phyloP scores from a whole-genome alignment of 495 filamentous ascomycete species.

The Aspergillus panamensis region DNA sequence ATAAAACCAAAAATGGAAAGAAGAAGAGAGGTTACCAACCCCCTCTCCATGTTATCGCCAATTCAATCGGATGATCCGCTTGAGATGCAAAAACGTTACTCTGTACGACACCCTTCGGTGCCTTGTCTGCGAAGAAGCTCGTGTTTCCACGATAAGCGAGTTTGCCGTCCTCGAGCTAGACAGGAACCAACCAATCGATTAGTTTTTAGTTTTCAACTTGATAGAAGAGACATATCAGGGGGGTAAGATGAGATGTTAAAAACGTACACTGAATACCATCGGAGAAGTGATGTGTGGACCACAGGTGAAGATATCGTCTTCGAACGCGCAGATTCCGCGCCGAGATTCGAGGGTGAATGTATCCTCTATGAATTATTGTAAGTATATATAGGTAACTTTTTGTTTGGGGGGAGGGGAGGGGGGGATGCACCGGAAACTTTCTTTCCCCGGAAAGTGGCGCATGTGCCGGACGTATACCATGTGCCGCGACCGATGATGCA shows the following conservation, averaged over 20 bases:
- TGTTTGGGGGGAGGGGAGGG: background rate
- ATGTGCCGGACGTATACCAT: constrained; percentile 68
- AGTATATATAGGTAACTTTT: no score
- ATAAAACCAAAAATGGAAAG: background rate
- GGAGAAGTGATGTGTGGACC: constrained; percentile 40
- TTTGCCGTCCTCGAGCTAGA: constrained; percentile 38
- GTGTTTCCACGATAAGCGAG: constrained; percentile 48
- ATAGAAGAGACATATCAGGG: constrained; percentile 2
- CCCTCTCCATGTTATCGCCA: constrained; percentile 36
- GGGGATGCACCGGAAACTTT: constrained; percentile 39
- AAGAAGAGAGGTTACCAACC: background rate
- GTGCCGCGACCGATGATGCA: constrained; percentile 67
- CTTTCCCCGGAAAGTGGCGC: constrained; percentile 62
- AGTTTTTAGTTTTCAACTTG: background rate
- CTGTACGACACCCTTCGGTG: constrained; percentile 49
- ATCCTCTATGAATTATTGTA: constrained; percentile 29
- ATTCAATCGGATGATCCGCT: constrained; percentile 36
- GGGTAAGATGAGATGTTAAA: background rate
- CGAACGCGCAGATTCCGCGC: constrained; percentile 55
- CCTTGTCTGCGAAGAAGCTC: constrained; percentile 55
- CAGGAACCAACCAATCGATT: background rate
- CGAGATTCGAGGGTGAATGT: constrained; percentile 59
- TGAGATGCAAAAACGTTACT: constrained; percentile 38
- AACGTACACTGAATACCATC: constrained; percentile 46
- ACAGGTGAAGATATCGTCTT: constrained; percentile 49